Evolutionary conservation across 805 yeast species (phyloP).

Genomic region (Kuraishia hungarica): DNA sequence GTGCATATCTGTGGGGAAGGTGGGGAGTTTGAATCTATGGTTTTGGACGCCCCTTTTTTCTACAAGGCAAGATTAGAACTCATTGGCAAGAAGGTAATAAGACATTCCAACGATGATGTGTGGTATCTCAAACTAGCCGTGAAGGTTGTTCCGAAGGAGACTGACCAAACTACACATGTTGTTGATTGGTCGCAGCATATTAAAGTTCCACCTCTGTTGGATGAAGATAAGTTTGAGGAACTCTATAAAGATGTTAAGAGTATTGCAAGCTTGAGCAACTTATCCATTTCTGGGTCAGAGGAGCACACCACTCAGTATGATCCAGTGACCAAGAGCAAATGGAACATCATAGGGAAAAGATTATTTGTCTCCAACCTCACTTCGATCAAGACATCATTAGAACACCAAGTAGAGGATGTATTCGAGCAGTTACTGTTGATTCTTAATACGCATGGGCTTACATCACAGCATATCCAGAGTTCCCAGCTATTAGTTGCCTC

Average conservation of each 20-base stretch:
- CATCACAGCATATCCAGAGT: slow-evolving; percentile 43
- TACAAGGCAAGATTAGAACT: slow-evolving; percentile 39
- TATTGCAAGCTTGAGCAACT: background rate
- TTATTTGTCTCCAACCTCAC: slow-evolving; percentile 36
- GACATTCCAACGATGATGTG: slow-evolving; percentile 59
- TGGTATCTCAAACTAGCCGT: slow-evolving; percentile 50
- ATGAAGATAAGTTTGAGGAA: slow-evolving; percentile 11
- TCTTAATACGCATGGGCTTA: slow-evolving; percentile 21
- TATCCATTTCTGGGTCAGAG: background rate
- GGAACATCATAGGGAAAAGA: slow-evolving; percentile 18
- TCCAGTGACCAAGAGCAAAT: slow-evolving; percentile 1
- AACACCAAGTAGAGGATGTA: slow-evolving; percentile 39
- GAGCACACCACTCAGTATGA: background rate
- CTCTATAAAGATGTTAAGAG: slow-evolving; percentile 1
- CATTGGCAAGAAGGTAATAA: slow-evolving; percentile 27
- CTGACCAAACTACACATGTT: slow-evolving; percentile 5
- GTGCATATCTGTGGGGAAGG: slow-evolving; percentile 98
- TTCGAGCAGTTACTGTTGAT: slow-evolving; percentile 32
- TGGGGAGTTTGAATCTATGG: slow-evolving; percentile 94
- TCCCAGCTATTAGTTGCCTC: slow-evolving; percentile 52
- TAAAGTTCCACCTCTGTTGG: slow-evolving; percentile 29
- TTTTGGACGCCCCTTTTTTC: slow-evolving; percentile 85
- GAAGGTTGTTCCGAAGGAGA: slow-evolving; percentile 25
- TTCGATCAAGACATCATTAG: slow-evolving; percentile 21
- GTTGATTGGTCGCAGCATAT: slow-evolving; percentile 10